Evolutionary conservation across 2,329 filamentous ascomycete species (phyloP).

Genomic region (Colletotrichum caudatum): DNA sequence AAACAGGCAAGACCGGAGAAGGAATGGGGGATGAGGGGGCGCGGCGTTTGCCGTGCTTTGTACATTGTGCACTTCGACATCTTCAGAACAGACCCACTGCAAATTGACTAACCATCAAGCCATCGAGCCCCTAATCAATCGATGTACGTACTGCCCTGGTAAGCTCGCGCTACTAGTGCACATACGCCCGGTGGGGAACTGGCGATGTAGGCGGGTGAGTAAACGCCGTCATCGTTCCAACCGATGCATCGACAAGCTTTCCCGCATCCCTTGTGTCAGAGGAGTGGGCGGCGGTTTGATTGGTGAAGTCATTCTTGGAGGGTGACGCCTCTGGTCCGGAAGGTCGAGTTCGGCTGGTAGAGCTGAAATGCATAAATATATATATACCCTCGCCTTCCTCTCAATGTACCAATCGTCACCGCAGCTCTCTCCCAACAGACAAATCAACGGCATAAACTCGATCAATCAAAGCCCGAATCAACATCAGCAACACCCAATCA

Average conservation of each 20-base stretch:
- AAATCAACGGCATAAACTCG: background rate
- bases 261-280: constrained; percentile 41
- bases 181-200: background rate
- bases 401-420: fast-evolving
- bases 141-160: constrained; percentile 2
- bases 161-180: background rate
- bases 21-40: background rate
- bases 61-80: constrained; percentile 2
- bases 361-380: constrained; percentile 25
- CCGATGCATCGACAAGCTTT: constrained; percentile 41
- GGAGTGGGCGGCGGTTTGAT: constrained; percentile 38
- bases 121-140: background rate
- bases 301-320: constrained; percentile 41
- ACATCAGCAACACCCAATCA: too few species aligned
- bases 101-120: background rate
- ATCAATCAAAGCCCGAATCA: background rate
- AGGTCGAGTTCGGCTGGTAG: constrained; percentile 16
- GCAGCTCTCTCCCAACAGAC: fast-evolving
- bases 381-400: constrained; percentile 30
- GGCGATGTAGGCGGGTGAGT: constrained; percentile 12
- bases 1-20: background rate
- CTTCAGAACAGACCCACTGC: background rate
- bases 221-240: constrained; percentile 37
- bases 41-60: background rate
- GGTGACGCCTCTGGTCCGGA: constrained; percentile 14